phyloP scores from a whole-genome alignment of 495 filamentous ascomycete genomes.

The Stereocaulon alpinum region DNA sequence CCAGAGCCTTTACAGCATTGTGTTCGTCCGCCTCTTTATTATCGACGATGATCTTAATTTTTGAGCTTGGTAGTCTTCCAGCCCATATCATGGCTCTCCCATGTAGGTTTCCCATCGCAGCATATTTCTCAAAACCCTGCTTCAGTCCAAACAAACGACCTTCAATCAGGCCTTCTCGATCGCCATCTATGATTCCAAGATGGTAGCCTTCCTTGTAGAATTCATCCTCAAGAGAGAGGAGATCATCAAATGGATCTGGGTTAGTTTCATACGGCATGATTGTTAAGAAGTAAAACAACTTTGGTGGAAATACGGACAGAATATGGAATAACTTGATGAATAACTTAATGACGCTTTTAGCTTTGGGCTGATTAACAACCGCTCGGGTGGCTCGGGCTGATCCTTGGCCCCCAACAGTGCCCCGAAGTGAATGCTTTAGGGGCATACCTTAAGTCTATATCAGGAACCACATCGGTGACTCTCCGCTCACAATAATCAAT shows the following conservation, averaged over 20 bases:
- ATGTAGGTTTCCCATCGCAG: slow-evolving; percentile 66
- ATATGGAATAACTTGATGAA: too few relatives aligned
- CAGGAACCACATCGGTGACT: neutral
- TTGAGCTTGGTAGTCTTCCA: slow-evolving; percentile 35
- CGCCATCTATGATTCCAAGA: slow-evolving; percentile 65
- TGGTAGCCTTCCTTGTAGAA: slow-evolving; percentile 81
- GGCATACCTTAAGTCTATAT: neutral
- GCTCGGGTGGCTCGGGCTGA: neutral
- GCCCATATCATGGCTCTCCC: slow-evolving; percentile 80
- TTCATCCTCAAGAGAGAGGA: slow-evolving; percentile 69
- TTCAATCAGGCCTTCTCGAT: slow-evolving; percentile 71
- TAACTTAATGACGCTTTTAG: too few relatives aligned
- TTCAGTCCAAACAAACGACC: slow-evolving; percentile 83
- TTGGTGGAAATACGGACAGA: too few relatives aligned
- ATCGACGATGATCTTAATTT: neutral
- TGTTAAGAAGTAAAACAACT: neutral
- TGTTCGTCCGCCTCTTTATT: neutral
- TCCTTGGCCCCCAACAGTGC: neutral
- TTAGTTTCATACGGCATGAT: neutral
- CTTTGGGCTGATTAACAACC: too few relatives aligned
- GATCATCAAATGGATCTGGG: slow-evolving; percentile 42
- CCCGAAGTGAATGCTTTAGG: neutral
- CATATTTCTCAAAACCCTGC: slow-evolving; percentile 87
- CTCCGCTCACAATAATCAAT: neutral
- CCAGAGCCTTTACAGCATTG: neutral